Percentiles rank a stretch among this genome's conserved stretches.
These are phyloP conservation scores for Chalciporus chontae DNA, from an alignment of 768 basidiomycete species.

Conservation along the genomic window DNA sequence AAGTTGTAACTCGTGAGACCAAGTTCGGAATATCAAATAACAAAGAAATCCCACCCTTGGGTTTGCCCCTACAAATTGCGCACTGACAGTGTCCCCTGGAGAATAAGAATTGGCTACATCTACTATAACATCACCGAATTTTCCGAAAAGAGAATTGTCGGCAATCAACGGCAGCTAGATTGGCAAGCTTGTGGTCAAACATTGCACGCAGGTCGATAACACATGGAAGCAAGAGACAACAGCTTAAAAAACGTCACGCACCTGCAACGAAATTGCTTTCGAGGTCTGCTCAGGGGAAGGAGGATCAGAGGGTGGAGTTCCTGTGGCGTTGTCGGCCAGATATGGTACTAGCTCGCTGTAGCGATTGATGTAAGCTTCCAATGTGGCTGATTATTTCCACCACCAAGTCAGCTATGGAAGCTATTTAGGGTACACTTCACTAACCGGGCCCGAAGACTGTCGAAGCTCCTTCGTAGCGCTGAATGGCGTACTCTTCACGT, in stretches of 20 bases:
- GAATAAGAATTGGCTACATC: slow-evolving; percentile 54
- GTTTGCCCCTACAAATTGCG: slow-evolving; percentile 71
- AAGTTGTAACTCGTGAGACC: not conserved
- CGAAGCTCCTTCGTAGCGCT: slow-evolving; percentile 80
- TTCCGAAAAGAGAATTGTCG: slow-evolving; percentile 52
- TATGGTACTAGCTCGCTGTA: slow-evolving; percentile 64
- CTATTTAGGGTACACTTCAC: slow-evolving; percentile 19
- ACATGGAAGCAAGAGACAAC: not conserved
- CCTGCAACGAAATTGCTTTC: slow-evolving; percentile 67
- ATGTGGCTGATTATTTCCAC: slow-evolving; percentile 44
- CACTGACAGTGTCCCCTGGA: slow-evolving; percentile 56
- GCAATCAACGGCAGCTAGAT: slow-evolving; percentile 57
- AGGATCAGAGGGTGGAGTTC: slow-evolving; percentile 56
- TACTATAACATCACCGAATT: slow-evolving; percentile 58
- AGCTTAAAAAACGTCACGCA: slow-evolving; percentile 20
- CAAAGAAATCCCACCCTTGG: slow-evolving; percentile 51
- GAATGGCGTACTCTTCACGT: slow-evolving; percentile 67
- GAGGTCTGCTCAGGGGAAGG: slow-evolving; percentile 62
- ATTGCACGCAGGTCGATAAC: not conserved
- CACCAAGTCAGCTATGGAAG: not conserved
- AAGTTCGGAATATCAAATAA: not conserved
- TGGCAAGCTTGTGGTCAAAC: not conserved
- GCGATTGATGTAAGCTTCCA: slow-evolving; percentile 79
- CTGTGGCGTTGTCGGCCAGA: slow-evolving; percentile 46
- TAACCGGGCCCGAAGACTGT: slow-evolving; percentile 73